These are phyloP conservation scores for Omphalotus olearius DNA, from an alignment of 1,284 basidiomycete species.

Conservation along the genomic window DNA sequence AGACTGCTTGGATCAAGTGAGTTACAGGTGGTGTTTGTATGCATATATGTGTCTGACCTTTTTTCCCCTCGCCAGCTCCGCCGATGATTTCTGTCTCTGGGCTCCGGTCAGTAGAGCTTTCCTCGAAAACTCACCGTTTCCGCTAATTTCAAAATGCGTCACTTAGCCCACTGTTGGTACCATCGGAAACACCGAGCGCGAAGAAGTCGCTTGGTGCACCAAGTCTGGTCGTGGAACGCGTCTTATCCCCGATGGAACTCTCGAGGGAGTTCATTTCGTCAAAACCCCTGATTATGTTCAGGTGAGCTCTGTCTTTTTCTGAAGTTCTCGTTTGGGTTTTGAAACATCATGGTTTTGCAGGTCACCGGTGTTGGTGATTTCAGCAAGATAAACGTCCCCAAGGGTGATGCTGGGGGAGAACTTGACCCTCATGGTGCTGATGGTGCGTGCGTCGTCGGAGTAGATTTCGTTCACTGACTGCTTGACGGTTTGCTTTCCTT, in stretches of 20 bases:
- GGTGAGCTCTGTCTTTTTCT: background rate
- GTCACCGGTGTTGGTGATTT: constrained; percentile 59
- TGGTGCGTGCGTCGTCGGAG: constrained; percentile 20
- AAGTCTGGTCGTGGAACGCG: constrained; percentile 63
- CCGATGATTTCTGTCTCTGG: constrained; percentile 62
- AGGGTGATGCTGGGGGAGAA: constrained; percentile 56
- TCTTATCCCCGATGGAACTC: constrained; percentile 55
- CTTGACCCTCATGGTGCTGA: constrained; percentile 60
- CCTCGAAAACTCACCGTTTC: background rate
- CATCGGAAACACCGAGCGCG: constrained; percentile 68
- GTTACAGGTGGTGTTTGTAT: background rate
- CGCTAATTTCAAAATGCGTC: background rate
- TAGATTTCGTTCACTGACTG: background rate
- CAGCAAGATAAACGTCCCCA: constrained; percentile 54
- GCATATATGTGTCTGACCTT: background rate
- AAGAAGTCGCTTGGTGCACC: constrained; percentile 75
- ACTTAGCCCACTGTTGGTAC: constrained; percentile 32
- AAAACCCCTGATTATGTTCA: constrained; percentile 65
- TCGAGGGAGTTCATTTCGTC: constrained; percentile 65
- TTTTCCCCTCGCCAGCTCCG: constrained; percentile 29
- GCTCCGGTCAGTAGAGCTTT: constrained; percentile 36
- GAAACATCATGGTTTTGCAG: background rate
- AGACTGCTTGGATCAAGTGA: constrained; percentile 44
- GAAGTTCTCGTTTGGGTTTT: no score
- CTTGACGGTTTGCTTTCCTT: background rate